Base-by-base conservation (phyloP, 148 eudicot genomes). In the Cornus suecica region DNA sequence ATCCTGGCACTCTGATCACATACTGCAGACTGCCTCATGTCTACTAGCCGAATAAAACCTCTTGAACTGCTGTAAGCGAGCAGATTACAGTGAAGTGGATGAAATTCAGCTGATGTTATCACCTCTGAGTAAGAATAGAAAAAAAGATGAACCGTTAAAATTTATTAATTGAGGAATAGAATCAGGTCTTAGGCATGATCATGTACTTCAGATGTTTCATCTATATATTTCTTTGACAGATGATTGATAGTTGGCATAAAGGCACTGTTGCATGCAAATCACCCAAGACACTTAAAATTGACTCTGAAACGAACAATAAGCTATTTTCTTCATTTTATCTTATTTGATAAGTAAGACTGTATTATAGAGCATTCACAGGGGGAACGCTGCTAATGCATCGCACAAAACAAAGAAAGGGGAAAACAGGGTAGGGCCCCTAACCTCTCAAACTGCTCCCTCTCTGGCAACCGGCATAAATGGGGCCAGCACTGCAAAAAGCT, bases 41-140 rank as follows among this genome's bases (percentile, higher is more conserved):
- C 90, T 64, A 79, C 86, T 26, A 87, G 83, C 70, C 88, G 86
- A 70, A 85, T 81, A 73, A 83, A 87, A 71, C 90, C 90, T 76
- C 88, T 83, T 68, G 88, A 85, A 80, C 88, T 87, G 78, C 90
- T 83, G 83, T 85, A 85, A 71, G 88, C 88, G 48, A 87, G 85
- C 74, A 82, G 71, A 79, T 87, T 85, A 77, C 90, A 87, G 54
- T 87, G 86, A 77, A 68, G 76, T 72, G 86, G 88, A 81, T 87
- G 90, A 78, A 87, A 87, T 73, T 85, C 90, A 63, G 88, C 88
- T 68, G 90, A 80, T 70, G 88, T 87, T 69, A 87, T 87, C 78
- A 87, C 90, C 90, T 87, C 90, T 87, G 80, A 79, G 37, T 14
- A 11, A 76, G 60, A 71, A 63, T 8, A 23, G 65, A 23, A 71